These are phyloP conservation scores for Tuber melanosporum DNA, from an alignment of 495 filamentous ascomycete species.

Conservation along the genomic window DNA sequence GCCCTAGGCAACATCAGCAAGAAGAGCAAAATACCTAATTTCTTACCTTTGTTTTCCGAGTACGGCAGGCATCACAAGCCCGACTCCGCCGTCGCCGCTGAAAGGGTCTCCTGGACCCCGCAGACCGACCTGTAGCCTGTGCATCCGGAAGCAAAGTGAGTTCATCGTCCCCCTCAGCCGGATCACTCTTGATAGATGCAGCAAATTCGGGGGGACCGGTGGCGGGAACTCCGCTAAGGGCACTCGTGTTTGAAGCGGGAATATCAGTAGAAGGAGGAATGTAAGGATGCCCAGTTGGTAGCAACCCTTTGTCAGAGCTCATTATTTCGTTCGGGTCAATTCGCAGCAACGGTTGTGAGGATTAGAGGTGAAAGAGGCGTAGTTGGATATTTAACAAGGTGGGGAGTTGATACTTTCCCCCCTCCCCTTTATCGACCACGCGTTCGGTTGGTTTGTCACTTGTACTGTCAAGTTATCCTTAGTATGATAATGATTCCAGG, in stretches of 20 bases:
- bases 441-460: neutral
- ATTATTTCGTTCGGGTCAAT: neutral
- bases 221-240: neutral
- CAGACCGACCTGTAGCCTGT: conserved; percentile 32
- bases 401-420: neutral
- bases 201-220: neutral
- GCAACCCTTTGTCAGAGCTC: conserved; percentile 3
- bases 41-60: conserved; percentile 40
- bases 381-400: neutral
- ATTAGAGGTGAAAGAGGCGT: neutral
- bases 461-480: neutral
- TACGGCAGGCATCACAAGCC: conserved; percentile 41
- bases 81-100: conserved; percentile 40
- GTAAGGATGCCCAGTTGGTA: neutral
- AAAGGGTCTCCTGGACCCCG: conserved; percentile 37
- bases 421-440: neutral
- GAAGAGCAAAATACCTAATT: neutral
- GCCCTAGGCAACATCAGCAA: neutral
- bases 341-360: neutral
- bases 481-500: neutral
- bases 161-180: conserved; percentile 13
- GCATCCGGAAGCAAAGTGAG: conserved; percentile 37
- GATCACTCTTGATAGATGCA: neutral
- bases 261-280: neutral
- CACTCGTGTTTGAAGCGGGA: neutral